These are phyloP conservation scores for Gynochthodes officinalis DNA, from an alignment of 257 asterid species.

Conservation along the genomic window DNA sequence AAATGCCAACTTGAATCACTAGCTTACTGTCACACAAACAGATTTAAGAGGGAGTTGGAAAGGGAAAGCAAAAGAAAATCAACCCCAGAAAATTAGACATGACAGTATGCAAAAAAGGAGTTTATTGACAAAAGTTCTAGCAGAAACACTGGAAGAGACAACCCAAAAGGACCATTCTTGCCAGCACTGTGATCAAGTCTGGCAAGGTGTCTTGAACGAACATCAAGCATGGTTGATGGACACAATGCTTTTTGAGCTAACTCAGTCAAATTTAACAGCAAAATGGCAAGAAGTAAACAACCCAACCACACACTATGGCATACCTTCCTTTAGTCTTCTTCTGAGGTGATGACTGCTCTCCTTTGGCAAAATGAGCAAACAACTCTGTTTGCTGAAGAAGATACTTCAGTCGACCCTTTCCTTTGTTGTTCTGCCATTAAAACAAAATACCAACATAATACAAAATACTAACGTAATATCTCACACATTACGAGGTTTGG, in stretches of 20 bases:
- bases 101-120: background rate
- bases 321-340: conserved; percentile 87
- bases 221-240: background rate
- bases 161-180: background rate
- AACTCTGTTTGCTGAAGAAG: conserved; percentile 96
- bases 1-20: background rate
- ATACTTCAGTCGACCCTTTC: conserved; percentile 89
- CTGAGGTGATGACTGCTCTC: conserved; percentile 60
- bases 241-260: background rate
- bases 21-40: background rate
- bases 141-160: background rate
- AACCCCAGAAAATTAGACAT: background rate
- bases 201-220: background rate
- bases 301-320: background rate
- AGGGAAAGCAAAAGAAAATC: background rate
- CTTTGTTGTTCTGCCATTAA: conserved; percentile 72
- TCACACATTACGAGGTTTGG: background rate
- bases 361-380: conserved; percentile 98
- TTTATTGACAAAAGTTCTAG: background rate
- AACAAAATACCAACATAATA: conserved; percentile 14
- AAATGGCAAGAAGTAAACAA: background rate
- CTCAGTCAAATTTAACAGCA: background rate
- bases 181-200: background rate
- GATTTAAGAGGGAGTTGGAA: background rate
- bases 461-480: background rate